Evolutionary conservation across 371 early-diverging fungal genomes (phyloP), one percentile per base, ranked within the genome.

Genomic region (Sporodiniella umbellata): DNA sequence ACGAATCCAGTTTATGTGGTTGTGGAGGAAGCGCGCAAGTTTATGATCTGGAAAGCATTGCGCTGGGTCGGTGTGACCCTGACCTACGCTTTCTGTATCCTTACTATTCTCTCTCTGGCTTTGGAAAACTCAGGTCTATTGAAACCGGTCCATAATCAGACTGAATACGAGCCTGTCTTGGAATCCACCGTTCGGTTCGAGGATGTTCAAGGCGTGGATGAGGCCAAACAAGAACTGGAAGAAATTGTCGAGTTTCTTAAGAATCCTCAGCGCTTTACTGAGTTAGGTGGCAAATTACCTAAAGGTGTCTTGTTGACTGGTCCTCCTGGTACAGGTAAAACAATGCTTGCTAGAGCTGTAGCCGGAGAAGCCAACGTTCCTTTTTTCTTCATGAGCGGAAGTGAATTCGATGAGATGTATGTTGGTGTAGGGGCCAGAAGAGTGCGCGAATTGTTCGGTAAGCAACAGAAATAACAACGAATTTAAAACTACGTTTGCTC

Each of bases 281-380:
- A 88, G 51, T 70, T 99, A 5, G 98, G 98, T 25, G 98, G 95
- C 12, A 93, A 93, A 57, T 72, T 98, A 3, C 98, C 99, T 24
- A 94, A 95, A 66, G 98, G 99, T 66, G 92, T 92, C n/a, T 68
- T 99, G 51, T 73, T 99, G 24, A 95, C 95, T 42, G 99, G 99
- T 0, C 99, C 99, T 14, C 99, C 99, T 0, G 99, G 99, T 19
- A 99, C 99, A 4, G 99, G 99, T 37, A 99, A 92, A 68, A 94
- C 94, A 1, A 75, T 92, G 68, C 57, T 93, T 42, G 94, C 94
- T 4, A 65, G 92, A 44, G 94, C 94, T 18, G 90, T 94, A 4
- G 93, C 93, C 12, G 92, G 92, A 26, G 95, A 98, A 73, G 92
- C 98, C 11, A 90, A 86, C 19, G 96, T 98, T 2, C 95, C 97